Percentiles rank a stretch among this genome's conserved stretches.
These are phyloP conservation scores for Colletotrichum sp. DNA, from an alignment of 2,329 filamentous ascomycete genomes.

Conservation along the genomic window DNA sequence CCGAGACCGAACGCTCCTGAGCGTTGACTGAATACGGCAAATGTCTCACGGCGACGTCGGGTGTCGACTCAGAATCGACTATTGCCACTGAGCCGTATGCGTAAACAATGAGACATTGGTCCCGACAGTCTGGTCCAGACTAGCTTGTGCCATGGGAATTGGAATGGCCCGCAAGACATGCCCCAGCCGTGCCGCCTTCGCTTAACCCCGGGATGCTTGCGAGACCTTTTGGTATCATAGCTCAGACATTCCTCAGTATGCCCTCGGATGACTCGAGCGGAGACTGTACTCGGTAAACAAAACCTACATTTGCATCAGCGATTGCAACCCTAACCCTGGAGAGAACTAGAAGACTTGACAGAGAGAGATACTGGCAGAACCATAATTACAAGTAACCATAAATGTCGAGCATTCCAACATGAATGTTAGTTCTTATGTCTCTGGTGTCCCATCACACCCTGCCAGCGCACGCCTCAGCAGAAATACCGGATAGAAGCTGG, in stretches of 20 bases:
- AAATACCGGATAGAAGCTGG: not conserved
- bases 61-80: not conserved
- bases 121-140: conserved; percentile 6
- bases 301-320: not conserved
- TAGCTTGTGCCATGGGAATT: not conserved
- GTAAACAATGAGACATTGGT: not conserved
- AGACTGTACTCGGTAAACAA: not conserved
- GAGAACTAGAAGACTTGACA: not conserved
- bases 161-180: not conserved
- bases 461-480: not conserved
- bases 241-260: not conserved
- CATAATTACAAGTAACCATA: not conserved
- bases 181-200: not conserved
- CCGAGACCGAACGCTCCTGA: not conserved
- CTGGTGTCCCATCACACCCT: not conserved
- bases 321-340: conserved; percentile 7
- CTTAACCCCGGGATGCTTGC: not conserved
- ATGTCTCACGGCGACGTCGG: not conserved
- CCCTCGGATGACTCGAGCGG: not conserved
- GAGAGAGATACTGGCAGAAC: not conserved
- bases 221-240: not conserved
- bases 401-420: not conserved
- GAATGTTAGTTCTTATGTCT: not conserved
- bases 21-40: not conserved
- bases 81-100: not conserved